These are phyloP conservation scores for Wickerhamiella dianesei DNA, from an alignment of 805 yeast genomes.

Conservation along the genomic window DNA sequence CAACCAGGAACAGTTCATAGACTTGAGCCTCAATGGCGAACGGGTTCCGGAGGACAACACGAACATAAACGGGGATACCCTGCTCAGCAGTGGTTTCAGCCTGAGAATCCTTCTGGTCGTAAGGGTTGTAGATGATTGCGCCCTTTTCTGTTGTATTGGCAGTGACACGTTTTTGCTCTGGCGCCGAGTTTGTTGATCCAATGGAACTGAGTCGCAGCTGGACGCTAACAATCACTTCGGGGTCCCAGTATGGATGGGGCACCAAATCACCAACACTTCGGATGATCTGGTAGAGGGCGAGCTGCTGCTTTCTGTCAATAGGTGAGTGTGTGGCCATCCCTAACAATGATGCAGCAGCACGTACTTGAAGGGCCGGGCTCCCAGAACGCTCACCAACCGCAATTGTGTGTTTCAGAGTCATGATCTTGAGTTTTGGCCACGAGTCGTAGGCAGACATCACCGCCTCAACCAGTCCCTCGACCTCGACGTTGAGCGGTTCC, in stretches of 20 bases:
- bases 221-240: constrained; percentile 43
- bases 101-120: constrained; percentile 18
- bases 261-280: constrained; percentile 18
- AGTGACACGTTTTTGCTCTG: constrained; percentile 2
- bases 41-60: constrained; percentile 59
- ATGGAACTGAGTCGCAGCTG: constrained; percentile 15
- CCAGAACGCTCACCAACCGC: constrained; percentile 15
- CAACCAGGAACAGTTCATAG: constrained; percentile 22
- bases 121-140: constrained; percentile 39
- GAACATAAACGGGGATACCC: constrained; percentile 49
- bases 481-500: constrained; percentile 5
- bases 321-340: constrained; percentile 7
- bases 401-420: constrained; percentile 13
- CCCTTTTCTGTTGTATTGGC: constrained; percentile 2
- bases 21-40: constrained; percentile 60
- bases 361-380: constrained; percentile 11
- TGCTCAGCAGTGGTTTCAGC: constrained; percentile 30
- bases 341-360: constrained; percentile 13
- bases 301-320: constrained; percentile 8
- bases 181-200: constrained; percentile 1
- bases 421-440: constrained; percentile 16
- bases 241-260: constrained; percentile 56
- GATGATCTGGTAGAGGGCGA: constrained; percentile 14
- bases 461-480: constrained; percentile 9
- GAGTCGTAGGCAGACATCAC: constrained; percentile 10